A percentile compares a stretch with the other conserved stretches of the same genome.
Conservation (phyloP, 257 asterid species). For the Nicotiana tabacum region DNA sequence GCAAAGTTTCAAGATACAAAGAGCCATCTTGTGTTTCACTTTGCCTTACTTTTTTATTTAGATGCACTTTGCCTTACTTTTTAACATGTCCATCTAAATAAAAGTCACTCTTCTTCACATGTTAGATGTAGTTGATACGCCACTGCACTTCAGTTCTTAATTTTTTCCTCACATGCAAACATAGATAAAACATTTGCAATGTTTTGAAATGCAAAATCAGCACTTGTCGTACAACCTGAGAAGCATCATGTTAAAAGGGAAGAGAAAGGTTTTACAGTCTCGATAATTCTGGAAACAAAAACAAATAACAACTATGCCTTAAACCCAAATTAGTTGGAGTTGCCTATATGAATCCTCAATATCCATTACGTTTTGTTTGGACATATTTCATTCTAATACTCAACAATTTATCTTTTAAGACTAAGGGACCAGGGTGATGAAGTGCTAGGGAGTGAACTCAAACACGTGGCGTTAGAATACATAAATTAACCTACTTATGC, state of each 20-base stretch:
- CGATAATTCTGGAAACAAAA: neutral
- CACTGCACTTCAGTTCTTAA: neutral
- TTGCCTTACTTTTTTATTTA: neutral
- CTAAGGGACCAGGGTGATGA: neutral
- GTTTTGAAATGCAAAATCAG: neutral
- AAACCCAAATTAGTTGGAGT: neutral
- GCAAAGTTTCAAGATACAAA: neutral
- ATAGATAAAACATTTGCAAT: neutral
- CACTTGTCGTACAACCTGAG: neutral
- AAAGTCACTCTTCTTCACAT: neutral
- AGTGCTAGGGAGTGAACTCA: neutral
- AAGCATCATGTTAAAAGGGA: neutral
- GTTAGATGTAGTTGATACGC: neutral
- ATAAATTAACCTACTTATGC: neutral
- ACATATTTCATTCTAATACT: neutral
- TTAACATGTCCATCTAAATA: neutral
- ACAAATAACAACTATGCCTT: neutral
- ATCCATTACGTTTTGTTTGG: neutral
- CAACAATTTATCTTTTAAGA: neutral
- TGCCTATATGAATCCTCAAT: neutral
- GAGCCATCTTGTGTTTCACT: neutral
- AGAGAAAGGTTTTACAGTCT: neutral
- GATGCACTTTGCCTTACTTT: neutral
- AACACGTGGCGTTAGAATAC: neutral
- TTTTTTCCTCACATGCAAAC: neutral